Evolutionary conservation across 345 rosid species (phyloP).

Genomic region (Lumnitzera racemosa): DNA sequence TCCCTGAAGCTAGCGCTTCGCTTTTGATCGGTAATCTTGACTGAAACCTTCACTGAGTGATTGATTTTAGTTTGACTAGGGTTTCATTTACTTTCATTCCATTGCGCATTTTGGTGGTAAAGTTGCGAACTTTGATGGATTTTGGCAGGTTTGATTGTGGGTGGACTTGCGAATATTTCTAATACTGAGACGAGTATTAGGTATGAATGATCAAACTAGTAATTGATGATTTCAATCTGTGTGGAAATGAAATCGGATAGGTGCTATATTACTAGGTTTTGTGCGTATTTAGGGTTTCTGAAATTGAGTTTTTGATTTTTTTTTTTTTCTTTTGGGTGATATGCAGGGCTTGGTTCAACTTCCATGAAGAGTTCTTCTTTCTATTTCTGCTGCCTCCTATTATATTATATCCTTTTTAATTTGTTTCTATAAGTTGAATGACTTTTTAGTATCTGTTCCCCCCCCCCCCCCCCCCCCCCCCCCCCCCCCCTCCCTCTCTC

Average conservation of each 20-base stretch:
- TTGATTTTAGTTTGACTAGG: neutral
- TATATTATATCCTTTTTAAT: slow-evolving; percentile 74
- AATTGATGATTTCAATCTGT: neutral
- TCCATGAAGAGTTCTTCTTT: slow-evolving; percentile 97
- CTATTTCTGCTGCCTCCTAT: slow-evolving; percentile 92
- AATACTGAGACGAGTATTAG: slow-evolving; percentile 87
- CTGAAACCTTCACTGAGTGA: neutral
- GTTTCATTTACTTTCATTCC: neutral
- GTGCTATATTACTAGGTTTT: neutral
- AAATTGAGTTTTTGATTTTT: neutral
- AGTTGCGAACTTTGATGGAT: neutral
- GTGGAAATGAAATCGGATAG: neutral
- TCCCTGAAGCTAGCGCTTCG: slow-evolving; percentile 98
- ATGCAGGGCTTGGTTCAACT: slow-evolving; percentile 92
- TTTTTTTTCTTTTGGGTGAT: neutral
- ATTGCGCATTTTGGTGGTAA: neutral
- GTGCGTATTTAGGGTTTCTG: neutral
- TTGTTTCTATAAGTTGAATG: neutral
- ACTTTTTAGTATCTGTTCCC: no score
- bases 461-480: no score
- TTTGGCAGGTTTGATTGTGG: slow-evolving; percentile 68
- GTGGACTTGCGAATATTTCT: slow-evolving; percentile 87
- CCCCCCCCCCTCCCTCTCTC: no score
- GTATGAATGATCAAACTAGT: slow-evolving; percentile 14
- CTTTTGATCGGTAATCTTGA: slow-evolving; percentile 67